Evolutionary conservation across 2,329 filamentous ascomycete genomes (phyloP), one percentile per base, ranked within the genome.

Genomic region (Calycina herbarum): DNA sequence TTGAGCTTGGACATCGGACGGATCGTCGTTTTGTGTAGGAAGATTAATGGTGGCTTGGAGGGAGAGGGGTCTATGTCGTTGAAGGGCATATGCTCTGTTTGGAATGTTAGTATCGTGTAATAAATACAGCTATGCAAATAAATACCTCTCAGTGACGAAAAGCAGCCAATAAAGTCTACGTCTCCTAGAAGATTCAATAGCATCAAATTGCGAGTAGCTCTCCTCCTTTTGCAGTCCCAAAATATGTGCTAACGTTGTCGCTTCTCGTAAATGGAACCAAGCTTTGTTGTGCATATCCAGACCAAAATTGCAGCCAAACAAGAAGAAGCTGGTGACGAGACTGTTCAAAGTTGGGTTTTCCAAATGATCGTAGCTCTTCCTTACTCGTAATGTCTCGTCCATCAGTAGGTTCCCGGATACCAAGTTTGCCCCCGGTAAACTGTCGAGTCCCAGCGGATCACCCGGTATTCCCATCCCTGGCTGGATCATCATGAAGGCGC

Each of bases 201-300:
- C 77, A 68, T 86, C 85, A 70, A 85, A 84, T 63, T 85, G 82
- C 56, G 82, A 71, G 73, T 92, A 93, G 8, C 83, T 80, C 27
- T 86, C 84, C 72, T 89, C 87, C 75, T 86, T 86, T 72, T 84
- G 81, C 84, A 89, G 85, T 62, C 82, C 82, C 33, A 81, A 77
- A 71, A 89, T 84, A 71, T 87, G 83, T 33, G 85, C 82, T 76
- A 94, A 81, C 5, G 91, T 93, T 1, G 87, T 89, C 5, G 90
- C 89, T 77, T 95, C 91, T 31, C 91, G 87, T 10, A 94, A 80
- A 75, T 92, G 87, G 74, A 88, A 93, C 91, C 91, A 94, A 1
- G 90, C 91, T 76, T 88, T 88, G 68, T 90, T 87, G 75, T 93
- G 89, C 75, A 88, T 82, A 68, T 93, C 89, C 58, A 92, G 79